Evolutionary conservation across 2,329 filamentous ascomycete species (phyloP).

Genomic region (Aspergillus felis): DNA sequence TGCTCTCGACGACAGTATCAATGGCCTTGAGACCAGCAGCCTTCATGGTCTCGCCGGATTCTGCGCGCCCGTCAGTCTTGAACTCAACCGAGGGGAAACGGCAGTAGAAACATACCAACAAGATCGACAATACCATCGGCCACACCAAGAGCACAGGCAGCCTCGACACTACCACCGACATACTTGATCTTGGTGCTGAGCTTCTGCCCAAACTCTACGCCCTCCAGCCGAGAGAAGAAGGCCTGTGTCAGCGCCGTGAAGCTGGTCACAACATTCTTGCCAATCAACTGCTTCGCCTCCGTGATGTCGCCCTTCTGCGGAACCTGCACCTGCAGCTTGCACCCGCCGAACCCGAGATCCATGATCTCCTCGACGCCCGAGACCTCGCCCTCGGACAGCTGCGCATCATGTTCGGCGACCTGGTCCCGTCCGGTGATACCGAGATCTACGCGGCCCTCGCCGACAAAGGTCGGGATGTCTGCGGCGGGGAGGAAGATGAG

Average conservation of each 20-base stretch:
- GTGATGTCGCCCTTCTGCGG: constrained; percentile 74
- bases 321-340: constrained; percentile 95
- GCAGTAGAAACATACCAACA: constrained; percentile 66
- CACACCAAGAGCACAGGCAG: constrained; percentile 89
- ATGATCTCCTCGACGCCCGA: constrained; percentile 78
- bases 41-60: constrained; percentile 98
- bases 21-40: constrained; percentile 91
- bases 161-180: constrained; percentile 93
- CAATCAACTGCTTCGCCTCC: constrained; percentile 72
- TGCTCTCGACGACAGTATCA: constrained; percentile 84
- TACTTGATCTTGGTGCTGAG: constrained; percentile 86
- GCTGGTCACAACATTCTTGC: constrained; percentile 91
- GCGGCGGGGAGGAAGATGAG: constrained; percentile 95
- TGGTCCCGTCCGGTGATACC: constrained; percentile 95
- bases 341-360: constrained; percentile 84
- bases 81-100: constrained; percentile 2
- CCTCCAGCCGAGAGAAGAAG: constrained; percentile 80
- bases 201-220: constrained; percentile 25
- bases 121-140: constrained; percentile 97
- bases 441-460: constrained; percentile 86
- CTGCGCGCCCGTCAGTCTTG: constrained; percentile 42
- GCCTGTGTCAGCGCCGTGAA: constrained; percentile 79
- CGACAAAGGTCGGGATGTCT: constrained; percentile 96
- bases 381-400: constrained; percentile 31
- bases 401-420: constrained; percentile 80